phyloP scores from a whole-genome alignment of 2,329 filamentous ascomycete genomes.

The Penicillium italicum region DNA sequence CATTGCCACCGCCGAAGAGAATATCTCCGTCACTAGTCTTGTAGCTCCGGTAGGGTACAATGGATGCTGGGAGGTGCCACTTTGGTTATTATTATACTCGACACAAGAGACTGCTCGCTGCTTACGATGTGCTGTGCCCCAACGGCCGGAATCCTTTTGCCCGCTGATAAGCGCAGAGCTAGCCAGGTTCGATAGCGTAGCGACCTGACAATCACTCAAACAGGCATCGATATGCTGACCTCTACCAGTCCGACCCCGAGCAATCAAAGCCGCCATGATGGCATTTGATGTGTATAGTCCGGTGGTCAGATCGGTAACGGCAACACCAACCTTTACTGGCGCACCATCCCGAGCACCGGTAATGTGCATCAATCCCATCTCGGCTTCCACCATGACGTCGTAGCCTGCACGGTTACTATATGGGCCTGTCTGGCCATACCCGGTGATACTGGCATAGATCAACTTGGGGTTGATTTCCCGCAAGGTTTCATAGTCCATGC shows the following conservation, averaged over 20 bases:
- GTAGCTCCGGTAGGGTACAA: slow-evolving; percentile 90
- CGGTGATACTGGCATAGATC: slow-evolving; percentile 94
- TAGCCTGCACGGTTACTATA: slow-evolving; percentile 86
- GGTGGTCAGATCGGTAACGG: slow-evolving; percentile 92
- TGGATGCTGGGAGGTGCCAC: slow-evolving; percentile 64
- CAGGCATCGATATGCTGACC: slow-evolving; percentile 92
- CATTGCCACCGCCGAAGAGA: slow-evolving; percentile 62
- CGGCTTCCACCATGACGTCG: slow-evolving; percentile 99
- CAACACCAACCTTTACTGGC: slow-evolving; percentile 95
- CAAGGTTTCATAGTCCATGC: slow-evolving; percentile 80
- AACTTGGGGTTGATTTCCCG: slow-evolving; percentile 76
- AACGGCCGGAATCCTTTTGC: slow-evolving; percentile 79
- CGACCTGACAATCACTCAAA: slow-evolving; percentile 90
- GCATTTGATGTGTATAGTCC: slow-evolving; percentile 93
- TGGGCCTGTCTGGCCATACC: slow-evolving; percentile 92
- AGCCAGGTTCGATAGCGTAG: slow-evolving; percentile 90
- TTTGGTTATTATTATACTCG: background rate
- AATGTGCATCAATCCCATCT: slow-evolving; percentile 98
- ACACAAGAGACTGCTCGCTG: slow-evolving; percentile 1
- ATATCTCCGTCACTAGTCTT: slow-evolving; percentile 61
- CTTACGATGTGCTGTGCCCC: slow-evolving; percentile 92
- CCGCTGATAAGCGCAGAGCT: slow-evolving; percentile 87
- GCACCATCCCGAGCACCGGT: slow-evolving; percentile 83
- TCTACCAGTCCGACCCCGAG: slow-evolving; percentile 66
- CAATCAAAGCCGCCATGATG: slow-evolving; percentile 89